Base-by-base conservation (phyloP, 139 green algal species). In the Coelastrella sp. region DNA sequence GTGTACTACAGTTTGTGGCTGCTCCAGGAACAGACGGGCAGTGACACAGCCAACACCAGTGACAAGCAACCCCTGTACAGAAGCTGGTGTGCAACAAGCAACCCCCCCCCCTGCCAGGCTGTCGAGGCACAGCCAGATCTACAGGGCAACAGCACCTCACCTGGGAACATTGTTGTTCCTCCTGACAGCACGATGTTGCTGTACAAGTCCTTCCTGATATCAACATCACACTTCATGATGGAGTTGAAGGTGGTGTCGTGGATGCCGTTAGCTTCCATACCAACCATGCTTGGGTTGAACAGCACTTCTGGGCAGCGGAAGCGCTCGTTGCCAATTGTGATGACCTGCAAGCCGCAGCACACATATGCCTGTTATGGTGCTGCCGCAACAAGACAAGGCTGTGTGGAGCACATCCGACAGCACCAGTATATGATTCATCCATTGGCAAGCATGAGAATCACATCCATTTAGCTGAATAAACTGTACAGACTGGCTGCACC, bases 191-290 rank as follows among this genome's bases (percentile, higher is more conserved):
- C 97, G 71, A 99, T 97, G 94, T 99, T 99, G 92, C 93, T 95
- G 93, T 99, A 99, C 22, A 99, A 94, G 91, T 99, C 98, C 95
- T 99, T 98, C 64, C 98, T 93, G 93, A 99, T 99, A 91, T 99
- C 98, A 3, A 99, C 97, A 75, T 99, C 98, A 92, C 97, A 99
- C 94, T 98, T 98, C 97, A 99, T 99, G 95, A 99, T 99, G 78
- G 96, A 98, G 94, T 99, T 99, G 96, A 98, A 99, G 77, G 97
- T 98, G 83, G 97, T 99, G 92, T 99, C 97, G 92, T 99, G 97
- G 92, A 99, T 98, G 88, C 98, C 98, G 57, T 95, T 93, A 14
- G 93, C 90, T 90, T 99, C 98, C 94, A 98, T 94, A 89, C 98
- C 98, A 11, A 99, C 90, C 93, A 99, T 95, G 73, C 54, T 92